These are phyloP conservation scores for Candida frijolesensis DNA, from an alignment of 1,139 yeast species.

Conservation along the genomic window DNA sequence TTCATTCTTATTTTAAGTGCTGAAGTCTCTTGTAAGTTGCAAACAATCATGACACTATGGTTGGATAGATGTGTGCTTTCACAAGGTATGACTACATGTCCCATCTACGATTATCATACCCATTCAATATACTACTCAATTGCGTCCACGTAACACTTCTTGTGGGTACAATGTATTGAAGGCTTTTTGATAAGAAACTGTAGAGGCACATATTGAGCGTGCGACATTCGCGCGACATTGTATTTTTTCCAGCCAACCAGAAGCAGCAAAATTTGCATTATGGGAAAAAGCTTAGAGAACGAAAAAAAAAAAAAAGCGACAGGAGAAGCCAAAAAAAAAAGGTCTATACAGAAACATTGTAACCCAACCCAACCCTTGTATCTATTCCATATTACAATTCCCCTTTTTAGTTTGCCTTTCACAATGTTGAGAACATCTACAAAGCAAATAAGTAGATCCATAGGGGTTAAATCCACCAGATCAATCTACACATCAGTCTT, in stretches of 20 bases:
- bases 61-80: too few species aligned
- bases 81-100: too few species aligned
- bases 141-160: background rate
- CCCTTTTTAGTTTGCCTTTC: background rate
- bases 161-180: too few species aligned
- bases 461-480: slow-evolving; percentile 23
- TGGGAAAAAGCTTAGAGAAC: background rate
- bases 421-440: slow-evolving; percentile 33
- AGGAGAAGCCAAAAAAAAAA: slow-evolving; percentile 1
- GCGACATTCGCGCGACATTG: slow-evolving; percentile 1
- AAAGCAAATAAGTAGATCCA: slow-evolving; percentile 22
- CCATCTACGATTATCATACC: too few species aligned
- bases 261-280: slow-evolving; percentile 13
- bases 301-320: background rate
- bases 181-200: too few species aligned
- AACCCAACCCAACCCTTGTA: background rate
- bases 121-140: too few species aligned
- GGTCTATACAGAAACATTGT: background rate
- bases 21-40: background rate
- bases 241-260: slow-evolving; percentile 25
- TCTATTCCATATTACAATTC: background rate
- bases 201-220: too few species aligned
- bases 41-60: too few species aligned
- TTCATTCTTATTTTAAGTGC: background rate
- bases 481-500: slow-evolving; percentile 45